Conservation (phyloP, 2,329 filamentous ascomycete genomes). For the Cladosporium colombiae region DNA sequence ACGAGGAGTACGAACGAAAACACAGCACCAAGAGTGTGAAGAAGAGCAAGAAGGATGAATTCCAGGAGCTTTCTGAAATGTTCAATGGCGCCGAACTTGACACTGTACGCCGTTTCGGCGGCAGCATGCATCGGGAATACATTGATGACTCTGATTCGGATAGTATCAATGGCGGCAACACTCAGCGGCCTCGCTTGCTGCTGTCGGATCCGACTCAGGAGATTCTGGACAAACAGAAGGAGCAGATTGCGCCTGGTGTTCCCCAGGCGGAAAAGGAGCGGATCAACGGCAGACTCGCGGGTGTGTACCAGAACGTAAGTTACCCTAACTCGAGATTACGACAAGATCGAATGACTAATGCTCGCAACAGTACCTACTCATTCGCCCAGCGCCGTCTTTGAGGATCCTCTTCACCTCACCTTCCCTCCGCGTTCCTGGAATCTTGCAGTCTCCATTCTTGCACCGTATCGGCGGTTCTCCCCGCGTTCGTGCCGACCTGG, state of each 20-base stretch:
- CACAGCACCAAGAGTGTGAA: slow-evolving; percentile 33
- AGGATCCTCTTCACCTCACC: slow-evolving; percentile 54
- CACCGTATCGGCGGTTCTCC: slow-evolving; percentile 52
- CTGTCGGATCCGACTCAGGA: slow-evolving; percentile 50
- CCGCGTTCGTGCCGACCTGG: slow-evolving; percentile 55
- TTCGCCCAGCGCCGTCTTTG: slow-evolving; percentile 50
- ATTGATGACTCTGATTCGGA: slow-evolving; percentile 51
- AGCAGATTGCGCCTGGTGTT: slow-evolving; percentile 23
- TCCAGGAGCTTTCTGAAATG: slow-evolving; percentile 68
- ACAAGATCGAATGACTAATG: slow-evolving; percentile 14
- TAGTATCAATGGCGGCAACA: slow-evolving; percentile 28
- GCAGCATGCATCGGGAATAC: slow-evolving; percentile 61
- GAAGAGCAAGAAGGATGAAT: slow-evolving; percentile 57
- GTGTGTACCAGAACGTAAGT: slow-evolving; percentile 61
- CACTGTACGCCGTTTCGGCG: slow-evolving; percentile 63
- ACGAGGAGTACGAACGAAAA: slow-evolving; percentile 35
- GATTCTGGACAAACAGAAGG: slow-evolving; percentile 27
- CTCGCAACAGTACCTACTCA: slow-evolving; percentile 46
- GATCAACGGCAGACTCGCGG: slow-evolving; percentile 48
- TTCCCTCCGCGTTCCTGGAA: slow-evolving; percentile 51
- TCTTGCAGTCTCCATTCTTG: slow-evolving; percentile 52
- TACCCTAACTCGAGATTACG: background rate
- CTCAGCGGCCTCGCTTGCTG: slow-evolving; percentile 46
- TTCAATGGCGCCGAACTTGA: slow-evolving; percentile 68
- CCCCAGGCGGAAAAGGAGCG: slow-evolving; percentile 26